phyloP scores from a whole-genome alignment of 257 asterid species.

The Gardenia jasminoides region DNA sequence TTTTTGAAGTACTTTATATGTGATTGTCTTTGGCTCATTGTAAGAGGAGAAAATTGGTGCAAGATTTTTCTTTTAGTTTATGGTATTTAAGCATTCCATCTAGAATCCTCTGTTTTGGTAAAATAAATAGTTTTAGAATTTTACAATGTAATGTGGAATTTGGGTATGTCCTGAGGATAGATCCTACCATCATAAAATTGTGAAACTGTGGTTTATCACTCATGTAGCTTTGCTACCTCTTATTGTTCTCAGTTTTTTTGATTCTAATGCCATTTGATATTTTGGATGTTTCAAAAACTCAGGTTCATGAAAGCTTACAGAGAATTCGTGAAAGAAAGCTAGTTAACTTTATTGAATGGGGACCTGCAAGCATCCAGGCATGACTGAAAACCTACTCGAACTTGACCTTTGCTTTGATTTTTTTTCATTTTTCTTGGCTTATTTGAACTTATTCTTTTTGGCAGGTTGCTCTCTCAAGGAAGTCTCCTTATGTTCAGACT shows the following conservation, averaged over 20 bases:
- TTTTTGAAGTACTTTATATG: neutral
- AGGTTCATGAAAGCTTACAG: conserved; percentile 99
- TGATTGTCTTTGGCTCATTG: neutral
- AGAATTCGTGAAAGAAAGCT: conserved; percentile 97
- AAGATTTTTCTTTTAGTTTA: neutral
- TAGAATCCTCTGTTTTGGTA: neutral
- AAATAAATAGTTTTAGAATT: neutral
- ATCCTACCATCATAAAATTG: neutral
- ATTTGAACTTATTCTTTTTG: conserved; percentile 21
- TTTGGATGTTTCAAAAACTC: conserved; percentile 26
- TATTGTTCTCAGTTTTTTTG: neutral
- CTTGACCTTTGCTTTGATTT: conserved; percentile 1
- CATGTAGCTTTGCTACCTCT: conserved; percentile 7
- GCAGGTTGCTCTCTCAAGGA: conserved; percentile 97
- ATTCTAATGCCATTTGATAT: conserved; percentile 17
- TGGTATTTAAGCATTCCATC: neutral
- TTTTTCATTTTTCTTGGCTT: neutral
- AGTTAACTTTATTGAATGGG: conserved; percentile 99
- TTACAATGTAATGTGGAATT: neutral
- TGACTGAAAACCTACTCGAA: conserved; percentile 14
- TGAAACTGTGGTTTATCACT: conserved; percentile 1
- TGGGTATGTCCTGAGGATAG: neutral
- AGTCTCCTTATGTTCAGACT: conserved; percentile 97
- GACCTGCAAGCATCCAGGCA: conserved; percentile 99
- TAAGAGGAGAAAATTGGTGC: conserved; percentile 1